These are phyloP conservation scores for Lachnellula arida DNA, from an alignment of 2,329 filamentous ascomycete genomes.

Conservation along the genomic window DNA sequence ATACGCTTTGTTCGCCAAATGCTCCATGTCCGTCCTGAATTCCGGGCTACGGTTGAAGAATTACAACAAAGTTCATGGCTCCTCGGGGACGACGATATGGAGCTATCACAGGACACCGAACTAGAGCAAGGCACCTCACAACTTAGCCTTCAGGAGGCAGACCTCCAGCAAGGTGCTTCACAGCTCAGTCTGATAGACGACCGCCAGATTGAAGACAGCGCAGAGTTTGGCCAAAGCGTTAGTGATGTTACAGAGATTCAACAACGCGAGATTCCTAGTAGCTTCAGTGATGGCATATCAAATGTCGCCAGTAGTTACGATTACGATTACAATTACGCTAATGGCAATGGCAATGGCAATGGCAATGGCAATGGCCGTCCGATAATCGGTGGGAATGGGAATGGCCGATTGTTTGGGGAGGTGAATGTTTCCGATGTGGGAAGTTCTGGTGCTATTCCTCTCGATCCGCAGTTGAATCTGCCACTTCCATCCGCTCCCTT, in stretches of 20 bases:
- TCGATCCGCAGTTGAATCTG: slow-evolving; percentile 24
- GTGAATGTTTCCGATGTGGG: slow-evolving; percentile 26
- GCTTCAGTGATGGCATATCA: slow-evolving; percentile 19
- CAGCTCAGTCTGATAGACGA: slow-evolving; percentile 26
- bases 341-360: slow-evolving; percentile 3
- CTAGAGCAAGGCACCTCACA: slow-evolving; percentile 29
- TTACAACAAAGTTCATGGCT: slow-evolving; percentile 75
- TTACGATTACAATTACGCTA: slow-evolving; percentile 9
- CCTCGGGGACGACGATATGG: slow-evolving; percentile 16
- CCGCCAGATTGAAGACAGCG: slow-evolving; percentile 15
- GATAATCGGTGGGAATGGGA: slow-evolving; percentile 7
- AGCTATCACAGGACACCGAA: slow-evolving; percentile 19
- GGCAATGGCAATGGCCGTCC: neutral
- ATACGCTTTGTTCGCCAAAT: slow-evolving; percentile 74
- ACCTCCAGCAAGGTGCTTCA: slow-evolving; percentile 26
- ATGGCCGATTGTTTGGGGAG: slow-evolving; percentile 31
- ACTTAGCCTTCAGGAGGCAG: slow-evolving; percentile 23
- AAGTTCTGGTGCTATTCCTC: slow-evolving; percentile 30
- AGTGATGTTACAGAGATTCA: slow-evolving; percentile 23
- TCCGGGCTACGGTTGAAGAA: slow-evolving; percentile 67
- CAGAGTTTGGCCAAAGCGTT: slow-evolving; percentile 15
- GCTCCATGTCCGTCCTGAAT: slow-evolving; percentile 72
- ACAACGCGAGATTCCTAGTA: slow-evolving; percentile 25
- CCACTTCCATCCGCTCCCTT: slow-evolving; percentile 15
- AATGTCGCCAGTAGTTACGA: slow-evolving; percentile 12